Percentiles rank a stretch among this genome's conserved stretches.
Conservation (phyloP, 2,329 filamentous ascomycete genomes). For the Fusarium armeniacum region DNA sequence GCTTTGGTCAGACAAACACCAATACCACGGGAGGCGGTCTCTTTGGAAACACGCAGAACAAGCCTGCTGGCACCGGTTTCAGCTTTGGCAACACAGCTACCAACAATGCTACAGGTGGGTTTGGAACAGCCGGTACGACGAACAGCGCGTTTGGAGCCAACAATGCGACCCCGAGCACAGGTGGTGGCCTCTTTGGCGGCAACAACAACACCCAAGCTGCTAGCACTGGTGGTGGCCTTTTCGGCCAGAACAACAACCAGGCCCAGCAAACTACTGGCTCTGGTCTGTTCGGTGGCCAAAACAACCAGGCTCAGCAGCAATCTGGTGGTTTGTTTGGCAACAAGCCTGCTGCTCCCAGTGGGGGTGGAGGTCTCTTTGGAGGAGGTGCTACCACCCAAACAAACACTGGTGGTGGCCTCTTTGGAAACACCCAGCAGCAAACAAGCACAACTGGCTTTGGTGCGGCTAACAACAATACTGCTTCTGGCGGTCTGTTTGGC, state of each 20-base stretch:
- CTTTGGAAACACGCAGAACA: constrained; percentile 61
- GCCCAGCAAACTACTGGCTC: constrained; percentile 49
- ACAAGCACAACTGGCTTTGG: constrained; percentile 53
- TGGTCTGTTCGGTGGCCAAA: constrained; percentile 58
- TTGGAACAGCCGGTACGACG: constrained; percentile 46
- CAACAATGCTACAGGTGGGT: constrained; percentile 45
- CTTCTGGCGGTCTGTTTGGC: constrained; percentile 58
- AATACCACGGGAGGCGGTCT: constrained; percentile 54
- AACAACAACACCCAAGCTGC: constrained; percentile 54
- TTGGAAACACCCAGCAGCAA: constrained; percentile 59
- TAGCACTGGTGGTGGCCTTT: constrained; percentile 59
- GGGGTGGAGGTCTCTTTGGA: constrained; percentile 60
- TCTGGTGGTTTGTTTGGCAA: constrained; percentile 62
- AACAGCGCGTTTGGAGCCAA: constrained; percentile 50
- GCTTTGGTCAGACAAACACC: constrained; percentile 56
- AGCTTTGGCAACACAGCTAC: constrained; percentile 60
- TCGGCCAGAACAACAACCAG: constrained; percentile 55
- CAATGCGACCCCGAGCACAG: constrained; percentile 49
- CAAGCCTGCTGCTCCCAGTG: constrained; percentile 53
- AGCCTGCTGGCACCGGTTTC: constrained; percentile 56
- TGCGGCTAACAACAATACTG: constrained; percentile 50
- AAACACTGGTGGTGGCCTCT: constrained; percentile 58
- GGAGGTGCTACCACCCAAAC: constrained; percentile 53
- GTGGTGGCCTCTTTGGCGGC: constrained; percentile 62
- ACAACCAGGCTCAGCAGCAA: constrained; percentile 53